Percentiles rank a stretch among this genome's conserved stretches.
These are phyloP conservation scores for Microcos paniculata DNA, from an alignment of 345 rosid genomes.

Conservation along the genomic window DNA sequence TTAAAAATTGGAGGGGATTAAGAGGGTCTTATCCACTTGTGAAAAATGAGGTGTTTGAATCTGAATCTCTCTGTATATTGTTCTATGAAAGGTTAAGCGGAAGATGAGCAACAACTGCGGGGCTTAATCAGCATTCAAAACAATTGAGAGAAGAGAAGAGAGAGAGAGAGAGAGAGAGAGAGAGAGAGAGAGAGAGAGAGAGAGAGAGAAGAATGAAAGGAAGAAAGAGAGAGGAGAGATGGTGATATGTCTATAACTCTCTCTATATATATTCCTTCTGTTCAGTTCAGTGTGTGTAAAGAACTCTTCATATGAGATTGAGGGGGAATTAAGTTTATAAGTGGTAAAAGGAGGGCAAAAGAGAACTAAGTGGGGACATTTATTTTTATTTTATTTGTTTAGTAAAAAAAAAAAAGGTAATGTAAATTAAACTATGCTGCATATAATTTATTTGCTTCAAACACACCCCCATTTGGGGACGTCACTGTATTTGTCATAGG, in stretches of 20 bases:
- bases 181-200: constrained; percentile 29
- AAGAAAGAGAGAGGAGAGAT: constrained; percentile 25
- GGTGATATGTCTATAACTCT: constrained; percentile 37
- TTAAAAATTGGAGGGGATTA: constrained; percentile 31
- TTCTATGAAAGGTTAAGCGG: constrained; percentile 43
- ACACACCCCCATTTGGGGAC: neutral
- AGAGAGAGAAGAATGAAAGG: constrained; percentile 16
- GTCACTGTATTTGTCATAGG: constrained; percentile 17
- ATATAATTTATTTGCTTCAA: neutral
- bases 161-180: constrained; percentile 27
- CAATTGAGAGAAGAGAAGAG: constrained; percentile 21
- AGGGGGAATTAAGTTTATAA: neutral
- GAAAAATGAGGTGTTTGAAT: constrained; percentile 36
- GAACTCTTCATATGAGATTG: neutral
- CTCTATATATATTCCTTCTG: constrained; percentile 41
- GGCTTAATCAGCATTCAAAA: constrained; percentile 49
- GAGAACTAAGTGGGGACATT: constrained; percentile 22
- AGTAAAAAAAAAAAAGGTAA: neutral
- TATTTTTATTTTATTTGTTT: neutral
- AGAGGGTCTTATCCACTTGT: constrained; percentile 52
- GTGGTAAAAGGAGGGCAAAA: neutral
- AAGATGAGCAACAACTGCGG: constrained; percentile 50
- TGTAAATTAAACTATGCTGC: neutral
- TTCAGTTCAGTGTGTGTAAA: neutral
- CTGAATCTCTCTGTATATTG: constrained; percentile 26